These are phyloP conservation scores for Chimonanthus praecox DNA, from an alignment of 164 flowering plant species.

Conservation along the genomic window DNA sequence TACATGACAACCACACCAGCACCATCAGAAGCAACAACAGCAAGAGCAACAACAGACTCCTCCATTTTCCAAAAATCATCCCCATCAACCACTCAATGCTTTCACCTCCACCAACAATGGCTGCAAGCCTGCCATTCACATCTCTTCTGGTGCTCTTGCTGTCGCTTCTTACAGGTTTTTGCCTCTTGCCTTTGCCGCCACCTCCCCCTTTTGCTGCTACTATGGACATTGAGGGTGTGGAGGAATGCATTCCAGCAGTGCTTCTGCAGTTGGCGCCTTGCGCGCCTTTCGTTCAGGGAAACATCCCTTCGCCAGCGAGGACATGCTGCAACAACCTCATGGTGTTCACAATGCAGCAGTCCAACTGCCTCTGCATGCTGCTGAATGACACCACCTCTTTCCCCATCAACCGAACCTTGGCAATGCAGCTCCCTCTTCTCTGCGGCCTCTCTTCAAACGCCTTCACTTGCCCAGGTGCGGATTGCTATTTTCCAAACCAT, in stretches of 20 bases:
- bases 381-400: constrained; percentile 38
- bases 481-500: neutral
- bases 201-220: too few species aligned
- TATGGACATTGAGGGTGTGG: neutral
- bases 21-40: neutral
- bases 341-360: constrained; percentile 34
- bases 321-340: constrained; percentile 54
- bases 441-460: constrained; percentile 33
- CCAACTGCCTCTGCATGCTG: constrained; percentile 56
- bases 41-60: too few species aligned
- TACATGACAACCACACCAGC: neutral
- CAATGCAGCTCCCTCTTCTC: constrained; percentile 51
- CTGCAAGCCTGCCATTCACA: constrained; percentile 6
- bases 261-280: constrained; percentile 44
- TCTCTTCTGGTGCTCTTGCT: constrained; percentile 4
- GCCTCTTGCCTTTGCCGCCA: too few species aligned
- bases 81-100: neutral
- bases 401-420: constrained; percentile 58
- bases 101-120: constrained; percentile 5
- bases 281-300: constrained; percentile 63
- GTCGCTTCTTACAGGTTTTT: constrained; percentile 1
- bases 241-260: constrained; percentile 37
- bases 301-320: constrained; percentile 24
- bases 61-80: neutral
- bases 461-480: constrained; percentile 52